Base-by-base conservation (phyloP, 495 filamentous ascomycete species). In the Penicillium cinerascens region DNA sequence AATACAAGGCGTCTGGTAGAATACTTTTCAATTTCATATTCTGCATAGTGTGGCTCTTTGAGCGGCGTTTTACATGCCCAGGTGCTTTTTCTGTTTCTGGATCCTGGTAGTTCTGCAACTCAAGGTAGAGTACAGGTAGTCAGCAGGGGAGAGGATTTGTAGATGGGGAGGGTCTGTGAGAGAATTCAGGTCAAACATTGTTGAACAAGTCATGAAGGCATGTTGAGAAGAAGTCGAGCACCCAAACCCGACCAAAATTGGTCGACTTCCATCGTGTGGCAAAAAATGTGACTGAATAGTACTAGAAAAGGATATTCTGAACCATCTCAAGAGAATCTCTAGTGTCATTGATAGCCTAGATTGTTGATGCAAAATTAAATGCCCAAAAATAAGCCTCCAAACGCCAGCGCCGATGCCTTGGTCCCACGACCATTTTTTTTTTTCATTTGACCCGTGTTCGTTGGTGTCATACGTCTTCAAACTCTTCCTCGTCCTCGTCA, bases 401-500 rank as follows among this genome's bases (percentile, higher is more conserved):
- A 37, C 54, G 54, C 54, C 54, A 56, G 54, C 48, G 54, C 54
- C 48, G 42, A 46, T 43, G 53, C 40, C 38, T 26, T 15, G 3
- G 18, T 25, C 8, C 21, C 35, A 36, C 5, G 5, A 53, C 39
- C 27, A 13, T 6, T 35, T 47, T 40, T 35, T 25, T 26, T 33
- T 15, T 26, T 20, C n/a, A 18, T 39, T 16, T 39, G 5, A 39
- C 16, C 37, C 37, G 2, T 15, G 25, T 49, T 47, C 21, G 29
- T 23, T 10, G 11, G 27, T 18, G 26, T 49, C 29, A 74, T 8
- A 75, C 78, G 52, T 81, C 76, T 44, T 80, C 77, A 44, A 81
- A 81, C 36, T 79, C 74, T 38, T 78, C 78, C 2, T 81, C 78
- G 35, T 79, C 77, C 39, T 81, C 78, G 47, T 80, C 77, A 2